phyloP scores from a whole-genome alignment of 495 filamentous ascomycete genomes.

The Penicillium maclennaniae region DNA sequence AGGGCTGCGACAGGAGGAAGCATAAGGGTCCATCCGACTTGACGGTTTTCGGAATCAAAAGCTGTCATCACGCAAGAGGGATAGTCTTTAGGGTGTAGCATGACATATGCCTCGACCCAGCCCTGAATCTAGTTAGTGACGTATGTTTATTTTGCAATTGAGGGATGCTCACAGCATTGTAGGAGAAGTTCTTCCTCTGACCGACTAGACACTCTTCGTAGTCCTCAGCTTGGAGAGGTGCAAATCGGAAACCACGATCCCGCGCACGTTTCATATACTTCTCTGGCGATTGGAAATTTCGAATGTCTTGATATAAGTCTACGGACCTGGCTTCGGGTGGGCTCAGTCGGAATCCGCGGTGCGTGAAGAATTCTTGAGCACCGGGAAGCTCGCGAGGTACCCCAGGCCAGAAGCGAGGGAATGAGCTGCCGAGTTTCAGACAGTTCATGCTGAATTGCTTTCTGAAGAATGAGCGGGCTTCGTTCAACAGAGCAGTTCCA shows the following conservation, averaged over 20 bases:
- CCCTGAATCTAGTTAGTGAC: slow-evolving; percentile 20
- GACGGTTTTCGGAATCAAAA: slow-evolving; percentile 36
- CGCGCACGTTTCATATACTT: slow-evolving; percentile 35
- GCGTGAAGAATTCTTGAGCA: slow-evolving; percentile 41
- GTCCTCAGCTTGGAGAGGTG: slow-evolving; percentile 33
- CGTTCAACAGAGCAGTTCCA: slow-evolving; percentile 40
- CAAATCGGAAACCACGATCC: slow-evolving; percentile 37
- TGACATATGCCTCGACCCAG: slow-evolving; percentile 46
- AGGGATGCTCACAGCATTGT: slow-evolving; percentile 30
- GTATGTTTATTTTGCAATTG: slow-evolving; percentile 1
- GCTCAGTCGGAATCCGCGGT: slow-evolving; percentile 41
- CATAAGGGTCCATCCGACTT: slow-evolving; percentile 52
- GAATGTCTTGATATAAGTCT: slow-evolving; percentile 45
- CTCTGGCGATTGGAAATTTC: slow-evolving; percentile 30
- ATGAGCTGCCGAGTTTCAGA: slow-evolving; percentile 39
- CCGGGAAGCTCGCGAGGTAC: slow-evolving; percentile 39
- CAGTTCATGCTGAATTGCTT: slow-evolving; percentile 19
- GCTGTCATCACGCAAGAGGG: slow-evolving; percentile 46
- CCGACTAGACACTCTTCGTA: slow-evolving; percentile 44
- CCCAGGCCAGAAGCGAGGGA: slow-evolving; percentile 50
- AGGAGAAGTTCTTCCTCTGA: slow-evolving; percentile 41
- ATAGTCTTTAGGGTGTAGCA: slow-evolving; percentile 35
- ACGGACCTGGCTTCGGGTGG: slow-evolving; percentile 26
- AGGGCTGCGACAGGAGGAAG: slow-evolving; percentile 29
- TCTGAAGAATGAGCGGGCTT: slow-evolving; percentile 29